Percentiles rank a stretch among this genome's conserved stretches.
Evolutionary conservation across 331 rosid species (phyloP).

Genomic region (Malus hybrid): DNA sequence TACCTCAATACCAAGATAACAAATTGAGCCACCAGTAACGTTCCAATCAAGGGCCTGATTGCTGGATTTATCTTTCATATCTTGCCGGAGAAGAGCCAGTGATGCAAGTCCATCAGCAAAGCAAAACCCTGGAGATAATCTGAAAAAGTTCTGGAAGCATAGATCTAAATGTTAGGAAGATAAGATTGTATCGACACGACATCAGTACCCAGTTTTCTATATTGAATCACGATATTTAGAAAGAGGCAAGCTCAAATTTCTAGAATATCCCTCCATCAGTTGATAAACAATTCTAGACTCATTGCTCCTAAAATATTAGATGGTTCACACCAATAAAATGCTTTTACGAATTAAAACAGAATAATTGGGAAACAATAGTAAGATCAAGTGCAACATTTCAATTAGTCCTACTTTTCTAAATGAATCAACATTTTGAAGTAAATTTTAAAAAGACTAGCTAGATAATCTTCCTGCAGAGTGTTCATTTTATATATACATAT

Average conservation of each 20-base stretch:
- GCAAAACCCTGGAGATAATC: slow-evolving; percentile 96
- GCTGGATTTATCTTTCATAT: slow-evolving; percentile 87
- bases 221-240: neutral
- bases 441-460: neutral
- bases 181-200: neutral
- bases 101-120: slow-evolving; percentile 97
- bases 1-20: slow-evolving; percentile 92
- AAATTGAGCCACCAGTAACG: slow-evolving; percentile 86
- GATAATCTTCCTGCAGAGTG: neutral
- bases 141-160: slow-evolving; percentile 74
- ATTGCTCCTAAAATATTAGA: neutral
- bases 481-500: neutral
- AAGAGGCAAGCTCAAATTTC: neutral
- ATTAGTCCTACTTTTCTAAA: neutral
- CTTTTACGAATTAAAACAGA: neutral
- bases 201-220: neutral
- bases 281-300: neutral
- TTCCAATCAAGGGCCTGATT: slow-evolving; percentile 81
- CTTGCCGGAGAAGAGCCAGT: slow-evolving; percentile 92
- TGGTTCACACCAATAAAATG: neutral
- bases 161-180: slow-evolving; percentile 18
- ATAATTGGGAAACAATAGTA: neutral
- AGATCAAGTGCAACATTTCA: neutral
- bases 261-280: neutral
- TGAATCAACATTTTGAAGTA: neutral